A percentile compares a stretch with the other conserved stretches of the same genome.
These are phyloP conservation scores for Pelargonium exstipulatum DNA, from an alignment of 441 rosid genomes.

Conservation along the genomic window DNA sequence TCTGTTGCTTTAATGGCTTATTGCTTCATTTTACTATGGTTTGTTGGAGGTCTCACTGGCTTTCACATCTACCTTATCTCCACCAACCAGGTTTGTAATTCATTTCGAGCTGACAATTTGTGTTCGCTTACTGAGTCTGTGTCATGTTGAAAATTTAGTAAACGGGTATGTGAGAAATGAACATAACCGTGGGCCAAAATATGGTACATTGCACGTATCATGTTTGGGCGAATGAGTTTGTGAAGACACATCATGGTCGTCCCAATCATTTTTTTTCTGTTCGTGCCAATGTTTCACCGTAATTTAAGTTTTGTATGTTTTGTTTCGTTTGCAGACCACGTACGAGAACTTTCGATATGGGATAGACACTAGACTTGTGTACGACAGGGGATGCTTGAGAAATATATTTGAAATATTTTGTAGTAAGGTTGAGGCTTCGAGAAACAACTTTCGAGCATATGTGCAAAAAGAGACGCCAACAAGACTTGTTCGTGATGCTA, in stretches of 20 bases:
- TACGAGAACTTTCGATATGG: conserved; percentile 53
- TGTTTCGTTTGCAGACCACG: conserved; percentile 46
- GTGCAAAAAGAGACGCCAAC: conserved; percentile 30
- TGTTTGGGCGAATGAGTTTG: too few relatives aligned
- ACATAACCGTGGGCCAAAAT: too few relatives aligned
- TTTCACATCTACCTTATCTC: conserved; percentile 60
- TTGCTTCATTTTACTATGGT: conserved; percentile 49
- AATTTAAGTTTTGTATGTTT: not conserved
- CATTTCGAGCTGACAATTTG: not conserved
- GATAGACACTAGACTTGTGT: conserved; percentile 33
- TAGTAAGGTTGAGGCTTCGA: conserved; percentile 43
- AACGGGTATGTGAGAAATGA: too few relatives aligned
- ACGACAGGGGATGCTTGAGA: conserved; percentile 45
- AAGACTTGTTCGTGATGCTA: conserved; percentile 16
- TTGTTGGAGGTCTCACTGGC: conserved; percentile 58
- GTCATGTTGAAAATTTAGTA: too few relatives aligned
- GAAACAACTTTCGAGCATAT: conserved; percentile 40
- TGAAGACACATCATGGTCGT: too few relatives aligned
- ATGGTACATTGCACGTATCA: too few relatives aligned
- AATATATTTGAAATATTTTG: conserved; percentile 56
- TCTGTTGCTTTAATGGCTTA: conserved; percentile 49
- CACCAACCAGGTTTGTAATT: conserved; percentile 50
- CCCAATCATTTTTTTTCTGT: too few relatives aligned
- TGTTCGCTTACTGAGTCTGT: not conserved
- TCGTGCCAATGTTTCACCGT: too few relatives aligned